Conservation (phyloP, 2,329 filamentous ascomycete genomes). For the Fusarium sp. region DNA sequence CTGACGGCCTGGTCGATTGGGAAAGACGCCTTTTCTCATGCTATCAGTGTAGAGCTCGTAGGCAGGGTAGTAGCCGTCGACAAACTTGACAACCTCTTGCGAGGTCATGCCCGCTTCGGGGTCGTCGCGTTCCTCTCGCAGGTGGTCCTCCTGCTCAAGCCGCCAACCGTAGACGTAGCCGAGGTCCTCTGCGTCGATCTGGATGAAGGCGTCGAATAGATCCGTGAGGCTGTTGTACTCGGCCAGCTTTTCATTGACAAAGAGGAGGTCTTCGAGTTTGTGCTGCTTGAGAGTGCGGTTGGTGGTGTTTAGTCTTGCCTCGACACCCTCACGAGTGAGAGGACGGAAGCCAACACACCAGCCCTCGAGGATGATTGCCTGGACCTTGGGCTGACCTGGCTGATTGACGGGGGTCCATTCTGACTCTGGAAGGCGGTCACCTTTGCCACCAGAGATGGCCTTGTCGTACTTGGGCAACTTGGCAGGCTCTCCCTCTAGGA, state of each 20-base stretch:
- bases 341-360: constrained; percentile 90
- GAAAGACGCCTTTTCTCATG: constrained; percentile 68
- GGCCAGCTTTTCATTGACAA: constrained; percentile 61
- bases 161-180: constrained; percentile 88
- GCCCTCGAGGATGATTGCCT: constrained; percentile 85
- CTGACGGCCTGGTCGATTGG: constrained; percentile 63
- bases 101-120: constrained; percentile 79
- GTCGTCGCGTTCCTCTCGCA: constrained; percentile 72
- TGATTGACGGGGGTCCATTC: constrained; percentile 72
- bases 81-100: constrained; percentile 81
- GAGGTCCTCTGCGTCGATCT: constrained; percentile 76
- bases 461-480: constrained; percentile 85
- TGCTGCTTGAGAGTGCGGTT: constrained; percentile 63
- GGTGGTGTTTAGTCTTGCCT: constrained; percentile 63
- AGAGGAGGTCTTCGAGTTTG: constrained; percentile 60
- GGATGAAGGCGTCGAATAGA: constrained; percentile 66
- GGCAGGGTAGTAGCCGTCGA: constrained; percentile 75
- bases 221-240: constrained; percentile 63
- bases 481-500: constrained; percentile 65
- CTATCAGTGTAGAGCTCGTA: constrained; percentile 76
- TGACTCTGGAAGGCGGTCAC: constrained; percentile 75
- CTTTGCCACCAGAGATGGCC: constrained; percentile 78
- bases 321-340: constrained; percentile 63
- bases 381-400: constrained; percentile 60
- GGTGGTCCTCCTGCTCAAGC: constrained; percentile 79